phyloP scores from a whole-genome alignment of 768 basidiomycete genomes.

The Coprinopsis cinerea region DNA sequence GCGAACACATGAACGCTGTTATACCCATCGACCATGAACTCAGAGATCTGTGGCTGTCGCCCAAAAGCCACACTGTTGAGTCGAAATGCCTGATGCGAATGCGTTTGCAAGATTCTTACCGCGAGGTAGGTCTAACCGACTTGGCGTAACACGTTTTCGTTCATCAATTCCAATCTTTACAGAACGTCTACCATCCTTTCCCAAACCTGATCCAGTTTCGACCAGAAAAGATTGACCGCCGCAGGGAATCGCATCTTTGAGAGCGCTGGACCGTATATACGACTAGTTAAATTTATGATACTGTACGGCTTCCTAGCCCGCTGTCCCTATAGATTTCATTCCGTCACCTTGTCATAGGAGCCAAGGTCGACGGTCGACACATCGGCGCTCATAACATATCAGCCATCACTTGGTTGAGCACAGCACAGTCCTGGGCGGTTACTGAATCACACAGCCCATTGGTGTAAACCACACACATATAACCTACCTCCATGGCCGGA shows the following conservation, averaged over 20 bases:
- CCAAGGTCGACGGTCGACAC: no score
- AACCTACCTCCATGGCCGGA: no score
- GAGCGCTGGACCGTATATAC: neutral
- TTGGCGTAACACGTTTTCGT: neutral
- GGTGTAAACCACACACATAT: no score
- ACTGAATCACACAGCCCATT: no score
- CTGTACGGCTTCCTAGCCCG: no score
- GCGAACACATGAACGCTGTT: constrained; percentile 35
- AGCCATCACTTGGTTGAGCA: no score
- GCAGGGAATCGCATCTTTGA: constrained; percentile 3
- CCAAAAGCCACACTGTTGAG: constrained; percentile 32
- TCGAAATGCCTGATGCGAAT: constrained; percentile 58
- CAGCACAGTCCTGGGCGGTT: no score
- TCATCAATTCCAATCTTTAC: constrained; percentile 19
- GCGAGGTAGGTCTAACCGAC: constrained; percentile 36
- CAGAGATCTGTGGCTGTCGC: constrained; percentile 41
- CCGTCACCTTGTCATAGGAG: no score
- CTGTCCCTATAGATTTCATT: no score
- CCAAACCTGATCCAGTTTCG: constrained; percentile 51
- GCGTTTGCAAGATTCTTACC: constrained; percentile 50
- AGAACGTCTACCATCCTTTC: constrained; percentile 49
- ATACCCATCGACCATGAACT: constrained; percentile 43
- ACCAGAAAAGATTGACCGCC: constrained; percentile 17
- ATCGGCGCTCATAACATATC: no score
- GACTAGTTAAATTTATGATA: no score